Conservation (phyloP, 345 rosid genomes). For the Populus simonii region DNA sequence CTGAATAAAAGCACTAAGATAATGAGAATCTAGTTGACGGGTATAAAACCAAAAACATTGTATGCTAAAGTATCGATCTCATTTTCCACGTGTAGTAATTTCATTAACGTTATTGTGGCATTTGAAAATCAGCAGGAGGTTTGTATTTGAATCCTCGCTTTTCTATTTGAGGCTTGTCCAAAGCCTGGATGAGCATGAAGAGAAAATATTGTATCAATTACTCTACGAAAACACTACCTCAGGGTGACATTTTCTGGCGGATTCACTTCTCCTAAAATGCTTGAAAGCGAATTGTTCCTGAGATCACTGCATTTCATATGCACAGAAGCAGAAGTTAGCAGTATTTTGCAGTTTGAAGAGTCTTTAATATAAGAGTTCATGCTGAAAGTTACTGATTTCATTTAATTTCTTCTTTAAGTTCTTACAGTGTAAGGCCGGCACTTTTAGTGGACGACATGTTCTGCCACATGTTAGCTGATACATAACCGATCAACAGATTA, state of each 20-base stretch:
- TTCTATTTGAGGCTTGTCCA: too few relatives aligned
- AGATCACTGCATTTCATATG: slow-evolving; percentile 57
- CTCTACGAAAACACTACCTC: slow-evolving; percentile 39
- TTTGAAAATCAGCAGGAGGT: too few relatives aligned
- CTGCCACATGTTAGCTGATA: slow-evolving; percentile 60
- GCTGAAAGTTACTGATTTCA: neutral
- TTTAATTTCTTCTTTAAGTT: slow-evolving; percentile 14
- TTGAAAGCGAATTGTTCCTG: slow-evolving; percentile 65
- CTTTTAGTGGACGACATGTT: slow-evolving; percentile 39
- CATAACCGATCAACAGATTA: slow-evolving; percentile 60
- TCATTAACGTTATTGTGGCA: too few relatives aligned
- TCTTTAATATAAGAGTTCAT: neutral
- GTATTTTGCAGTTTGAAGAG: too few relatives aligned
- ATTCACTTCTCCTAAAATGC: slow-evolving; percentile 50
- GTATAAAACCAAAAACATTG: neutral
- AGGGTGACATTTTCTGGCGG: slow-evolving; percentile 75
- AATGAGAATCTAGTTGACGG: slow-evolving; percentile 16
- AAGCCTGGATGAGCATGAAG: too few relatives aligned
- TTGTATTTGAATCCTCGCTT: too few relatives aligned
- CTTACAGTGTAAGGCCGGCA: slow-evolving; percentile 64
- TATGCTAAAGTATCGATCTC: neutral
- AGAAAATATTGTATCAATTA: too few relatives aligned
- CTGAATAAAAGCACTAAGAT: slow-evolving; percentile 42
- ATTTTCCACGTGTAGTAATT: too few relatives aligned
- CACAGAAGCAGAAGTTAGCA: neutral